Conservation (phyloP, 2,329 filamentous ascomycete genomes). For the Fusarium secorum region DNA sequence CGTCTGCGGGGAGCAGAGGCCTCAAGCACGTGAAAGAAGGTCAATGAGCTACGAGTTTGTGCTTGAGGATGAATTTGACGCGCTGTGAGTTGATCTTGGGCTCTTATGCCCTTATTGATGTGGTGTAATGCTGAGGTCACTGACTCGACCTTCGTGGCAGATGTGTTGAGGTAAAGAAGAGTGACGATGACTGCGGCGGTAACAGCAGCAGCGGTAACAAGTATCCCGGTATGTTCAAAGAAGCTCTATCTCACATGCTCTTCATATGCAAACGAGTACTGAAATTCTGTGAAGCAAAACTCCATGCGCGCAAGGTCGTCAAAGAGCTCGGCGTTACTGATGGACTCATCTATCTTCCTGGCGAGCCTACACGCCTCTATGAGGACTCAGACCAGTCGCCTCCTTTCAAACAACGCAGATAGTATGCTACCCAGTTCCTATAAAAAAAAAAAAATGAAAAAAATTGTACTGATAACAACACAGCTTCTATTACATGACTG, state of each 20-base stretch:
- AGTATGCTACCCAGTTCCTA: slow-evolving; percentile 52
- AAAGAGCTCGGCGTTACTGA: slow-evolving; percentile 57
- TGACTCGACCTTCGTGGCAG: slow-evolving; percentile 24
- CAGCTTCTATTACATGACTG: slow-evolving; percentile 68
- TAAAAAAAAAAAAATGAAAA: neutral
- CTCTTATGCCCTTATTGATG: no score
- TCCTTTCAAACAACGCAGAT: slow-evolving; percentile 64
- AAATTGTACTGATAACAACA: neutral
- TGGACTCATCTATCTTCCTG: slow-evolving; percentile 65
- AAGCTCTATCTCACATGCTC: neutral
- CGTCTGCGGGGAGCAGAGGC: slow-evolving; percentile 30
- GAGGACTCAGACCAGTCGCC: slow-evolving; percentile 67
- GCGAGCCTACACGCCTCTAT: slow-evolving; percentile 58
- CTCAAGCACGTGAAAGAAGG: slow-evolving; percentile 30
- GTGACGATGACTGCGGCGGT: slow-evolving; percentile 21
- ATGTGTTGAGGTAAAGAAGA: slow-evolving; percentile 51
- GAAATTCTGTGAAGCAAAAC: slow-evolving; percentile 55
- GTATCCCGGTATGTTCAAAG: slow-evolving; percentile 47
- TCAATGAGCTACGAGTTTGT: slow-evolving; percentile 49
- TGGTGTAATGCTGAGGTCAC: neutral
- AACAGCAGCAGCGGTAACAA: slow-evolving; percentile 41
- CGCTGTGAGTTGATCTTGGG: slow-evolving; percentile 53
- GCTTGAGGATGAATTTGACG: slow-evolving; percentile 62
- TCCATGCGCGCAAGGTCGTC: slow-evolving; percentile 65
- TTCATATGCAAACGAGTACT: neutral